Evolutionary conservation across 768 basidiomycete genomes (phyloP), one percentile per base, ranked within the genome.

Genomic region (Tephrocybe sp.): DNA sequence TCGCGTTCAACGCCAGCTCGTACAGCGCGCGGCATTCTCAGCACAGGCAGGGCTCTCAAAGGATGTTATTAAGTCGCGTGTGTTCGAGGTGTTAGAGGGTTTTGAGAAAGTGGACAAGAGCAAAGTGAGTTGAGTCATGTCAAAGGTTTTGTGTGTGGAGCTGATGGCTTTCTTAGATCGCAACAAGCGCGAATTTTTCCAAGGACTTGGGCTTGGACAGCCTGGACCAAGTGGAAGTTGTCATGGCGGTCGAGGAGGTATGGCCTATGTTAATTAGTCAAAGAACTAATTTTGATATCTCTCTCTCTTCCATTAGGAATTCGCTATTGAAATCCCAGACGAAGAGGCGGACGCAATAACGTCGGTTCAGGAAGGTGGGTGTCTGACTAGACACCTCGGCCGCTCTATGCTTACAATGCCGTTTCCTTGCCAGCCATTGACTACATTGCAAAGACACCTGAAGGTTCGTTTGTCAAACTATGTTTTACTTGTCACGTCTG

Each of bases 241-340:
- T 98, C 60, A 97, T 99, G 94, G 93, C 96, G 32, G 87, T 99
- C 58, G 97, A 99, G 73, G 97, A 94, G 82, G 87, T 84, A 58
- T 19, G 64, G 36, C 24, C 46, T 18, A 44, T 55, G 30, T 16
- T 35, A 43, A 48, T 34, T n/a, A 48, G 24, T 27, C 48, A 6
- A 7, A 37, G 21, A 12, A 5, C 25, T 41, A 9, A 16, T 18
- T 52, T 12, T 44, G n/a, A 18, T 38, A 47, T 35, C 16, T 47
- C 51, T 47, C 32, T 32, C 32, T 52, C 47, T 47, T 45, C 6
- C 36, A 26, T 47, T 15, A 98, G 92, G 97, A 98, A 64, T 99
- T 99, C 67, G 78, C 82, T 24, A 95, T 99, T 65, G 97, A 98
- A 71, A 99, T 99, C 62, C 96, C 97, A 13, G 97, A 99, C 63